These are phyloP conservation scores for Fusarium liriodendri DNA, from an alignment of 2,329 filamentous ascomycete genomes.

Conservation along the genomic window DNA sequence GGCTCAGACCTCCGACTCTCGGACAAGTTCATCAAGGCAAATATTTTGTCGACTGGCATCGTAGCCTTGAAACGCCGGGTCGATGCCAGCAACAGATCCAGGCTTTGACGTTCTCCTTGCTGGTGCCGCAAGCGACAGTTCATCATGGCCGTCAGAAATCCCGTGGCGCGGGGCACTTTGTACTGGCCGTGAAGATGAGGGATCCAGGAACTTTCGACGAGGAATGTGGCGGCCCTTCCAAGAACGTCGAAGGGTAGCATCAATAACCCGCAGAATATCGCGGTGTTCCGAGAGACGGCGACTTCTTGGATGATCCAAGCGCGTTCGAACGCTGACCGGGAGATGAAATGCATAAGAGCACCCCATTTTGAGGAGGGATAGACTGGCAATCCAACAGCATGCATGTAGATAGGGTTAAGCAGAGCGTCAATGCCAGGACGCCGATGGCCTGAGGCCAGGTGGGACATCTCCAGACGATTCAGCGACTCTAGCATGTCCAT, in stretches of 20 bases:
- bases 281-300: neutral
- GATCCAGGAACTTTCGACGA: neutral
- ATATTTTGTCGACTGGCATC: neutral
- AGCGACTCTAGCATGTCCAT: neutral
- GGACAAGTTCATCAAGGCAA: neutral
- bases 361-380: neutral
- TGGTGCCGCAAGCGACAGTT: neutral
- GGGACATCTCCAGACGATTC: neutral
- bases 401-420: neutral
- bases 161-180: neutral
- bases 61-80: neutral
- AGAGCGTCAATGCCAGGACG: neutral
- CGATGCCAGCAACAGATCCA: neutral
- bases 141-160: neutral
- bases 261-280: neutral
- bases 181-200: neutral
- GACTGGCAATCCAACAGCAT: neutral
- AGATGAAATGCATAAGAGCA: neutral
- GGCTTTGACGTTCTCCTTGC: neutral
- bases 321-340: neutral
- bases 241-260: neutral
- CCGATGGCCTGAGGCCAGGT: neutral
- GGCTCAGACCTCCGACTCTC: neutral
- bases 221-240: neutral
- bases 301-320: neutral